These are phyloP conservation scores for Thalassiosira livingstoniorum DNA, from an alignment of 352 stramenopile genomes.

Conservation along the genomic window DNA sequence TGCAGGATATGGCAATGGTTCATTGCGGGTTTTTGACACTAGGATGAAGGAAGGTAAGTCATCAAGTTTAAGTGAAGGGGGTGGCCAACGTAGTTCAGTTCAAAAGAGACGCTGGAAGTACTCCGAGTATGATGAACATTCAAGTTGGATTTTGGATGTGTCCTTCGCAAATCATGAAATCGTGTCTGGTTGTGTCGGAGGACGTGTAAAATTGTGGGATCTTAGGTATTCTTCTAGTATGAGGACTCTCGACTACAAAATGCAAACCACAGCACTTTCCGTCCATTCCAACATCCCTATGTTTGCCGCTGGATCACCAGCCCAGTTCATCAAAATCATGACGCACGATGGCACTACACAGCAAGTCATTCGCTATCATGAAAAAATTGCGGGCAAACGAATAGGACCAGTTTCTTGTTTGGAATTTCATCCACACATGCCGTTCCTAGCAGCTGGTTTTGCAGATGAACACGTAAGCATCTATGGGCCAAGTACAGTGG, in stretches of 20 bases:
- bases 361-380: slow-evolving; percentile 91
- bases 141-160: slow-evolving; percentile 94
- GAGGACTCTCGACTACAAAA: slow-evolving; percentile 87
- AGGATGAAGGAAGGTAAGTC: slow-evolving; percentile 82
- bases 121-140: slow-evolving; percentile 87
- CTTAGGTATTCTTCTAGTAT: slow-evolving; percentile 85
- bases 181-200: slow-evolving; percentile 93
- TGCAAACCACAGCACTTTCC: slow-evolving; percentile 95
- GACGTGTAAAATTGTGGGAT: slow-evolving; percentile 98
- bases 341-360: slow-evolving; percentile 88
- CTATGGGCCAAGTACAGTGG: slow-evolving; percentile 78
- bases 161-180: slow-evolving; percentile 84
- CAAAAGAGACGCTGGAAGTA: slow-evolving; percentile 76
- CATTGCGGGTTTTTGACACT: slow-evolving; percentile 94
- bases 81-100: not conserved
- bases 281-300: slow-evolving; percentile 96
- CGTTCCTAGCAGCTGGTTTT: slow-evolving; percentile 93
- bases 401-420: slow-evolving; percentile 97
- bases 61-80: slow-evolving; percentile 28
- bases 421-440: slow-evolving; percentile 96
- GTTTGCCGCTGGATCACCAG: slow-evolving; percentile 96
- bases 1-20: slow-evolving; percentile 92
- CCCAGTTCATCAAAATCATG: slow-evolving; percentile 99
- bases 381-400: slow-evolving; percentile 92
- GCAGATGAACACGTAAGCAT: slow-evolving; percentile 96